phyloP scores from a whole-genome alignment of 1,139 yeast genomes.

The Geotrichum phurueaensis region DNA sequence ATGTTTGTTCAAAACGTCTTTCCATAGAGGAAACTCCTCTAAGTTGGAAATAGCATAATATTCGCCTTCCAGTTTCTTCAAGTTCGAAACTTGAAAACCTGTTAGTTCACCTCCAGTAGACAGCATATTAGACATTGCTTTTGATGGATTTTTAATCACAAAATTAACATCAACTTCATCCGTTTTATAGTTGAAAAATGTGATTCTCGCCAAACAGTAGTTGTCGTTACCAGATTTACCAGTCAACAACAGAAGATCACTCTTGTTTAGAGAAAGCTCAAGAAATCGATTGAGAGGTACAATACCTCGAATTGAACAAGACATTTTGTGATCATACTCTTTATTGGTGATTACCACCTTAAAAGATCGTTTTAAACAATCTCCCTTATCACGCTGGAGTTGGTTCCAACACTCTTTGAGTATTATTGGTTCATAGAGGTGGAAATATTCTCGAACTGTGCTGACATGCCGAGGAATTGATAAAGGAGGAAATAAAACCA shows the following conservation, averaged over 20 bases:
- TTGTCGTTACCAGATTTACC: background rate
- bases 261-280: background rate
- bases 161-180: background rate
- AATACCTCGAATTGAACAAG: background rate
- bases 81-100: background rate
- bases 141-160: background rate
- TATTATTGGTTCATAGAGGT: background rate
- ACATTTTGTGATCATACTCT: background rate
- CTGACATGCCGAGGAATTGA: background rate
- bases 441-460: background rate
- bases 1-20: background rate
- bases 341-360: background rate
- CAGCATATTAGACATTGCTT: background rate
- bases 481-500: background rate
- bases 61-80: background rate
- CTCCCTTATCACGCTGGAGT: background rate
- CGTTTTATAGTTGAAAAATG: background rate
- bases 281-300: background rate
- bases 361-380: background rate
- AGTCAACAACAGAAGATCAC: background rate
- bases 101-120: background rate
- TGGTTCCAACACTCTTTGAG: background rate
- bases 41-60: background rate
- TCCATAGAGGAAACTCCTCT: background rate
- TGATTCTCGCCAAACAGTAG: background rate